Evolutionary conservation across 1,139 yeast genomes (phyloP), one percentile per base, ranked within the genome.

Genomic region (Nakaseomyces delphensis): DNA sequence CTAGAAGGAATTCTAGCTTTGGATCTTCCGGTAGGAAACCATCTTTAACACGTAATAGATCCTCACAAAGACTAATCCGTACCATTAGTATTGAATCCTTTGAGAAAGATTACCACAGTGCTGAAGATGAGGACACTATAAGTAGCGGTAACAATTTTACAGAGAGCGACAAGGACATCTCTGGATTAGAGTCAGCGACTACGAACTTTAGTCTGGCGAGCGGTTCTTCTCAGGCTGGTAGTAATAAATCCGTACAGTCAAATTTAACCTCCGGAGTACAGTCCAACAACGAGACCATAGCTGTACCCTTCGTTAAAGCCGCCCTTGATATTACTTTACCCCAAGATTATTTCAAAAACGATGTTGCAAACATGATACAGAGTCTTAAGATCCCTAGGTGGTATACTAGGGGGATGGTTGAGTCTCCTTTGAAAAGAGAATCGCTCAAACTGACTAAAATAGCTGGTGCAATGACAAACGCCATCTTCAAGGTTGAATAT

Each of bases 391-490:
- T 91, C 41, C 75, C 86, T 38, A 81, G 83, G 61, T 91, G 98
- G 98, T 77, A 76, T 52, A 47, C 48, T 2, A 54, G 50, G 18
- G 49, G 53, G 15, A 23, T 38, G 16, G 43, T 40, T 20, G 51
- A 60, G 5, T 60, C 66, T 3, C 48, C 52, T 2, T 45, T 59
- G 16, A 55, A 53, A 3, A 51, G 61, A 6, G 38, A 40, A 13
- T 18, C 31, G 14, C 19, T 40, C 18, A 71, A 71, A 45, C 56
- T 89, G 43, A 65, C 63, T 15, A 72, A 96, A 51, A 84, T 91
- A 41, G 77, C 85, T 23, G 97, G 98, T 10, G 98, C 98, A 0
- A 71, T 91, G 60, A 91, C 98, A 21, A 91, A 91, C 60, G 83
- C 93, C 23, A 84, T 91, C 43, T 87, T 83, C 62, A 77, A 79